Evolutionary conservation across 441 rosid species (phyloP), one percentile per base, ranked within the genome.

Genomic region (Cnidoscolus chayamansa): DNA sequence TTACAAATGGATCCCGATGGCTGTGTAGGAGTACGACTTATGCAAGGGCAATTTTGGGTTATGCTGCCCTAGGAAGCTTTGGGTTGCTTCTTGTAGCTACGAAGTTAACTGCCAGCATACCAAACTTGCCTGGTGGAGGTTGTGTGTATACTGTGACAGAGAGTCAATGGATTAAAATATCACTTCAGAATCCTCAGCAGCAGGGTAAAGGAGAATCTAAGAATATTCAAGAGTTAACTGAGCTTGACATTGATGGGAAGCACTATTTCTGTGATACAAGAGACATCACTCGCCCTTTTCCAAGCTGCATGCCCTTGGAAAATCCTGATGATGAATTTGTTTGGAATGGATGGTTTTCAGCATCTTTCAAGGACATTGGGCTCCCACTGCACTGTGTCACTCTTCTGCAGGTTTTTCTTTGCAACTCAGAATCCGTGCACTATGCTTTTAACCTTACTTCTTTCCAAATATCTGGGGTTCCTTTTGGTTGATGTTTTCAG

Each of bases 41-140:
- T 80, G 99, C 86, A 57, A 86, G 80, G 83, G 99, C 88, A 1
- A 84, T 95, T 78, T 79, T 95, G 30, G 99, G 99, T 59, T 95
- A 91, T 75, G 92, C 96, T 49, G 90, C 91, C 43, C 74, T 95
- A 81, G 96, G 99, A 74, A 82, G 92, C 72, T 81, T 72, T 49
- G 92, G 96, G 30, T 76, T 89, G 87, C 99, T 95, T 82, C 87
- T 95, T 51, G 86, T 95, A 56, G 99, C 99, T 7, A 92, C 96
- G 11, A 88, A 81, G 82, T 77, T 92, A 71, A 79, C 81, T 78
- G 81, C 90, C 35, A 89, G 86, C 77, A 85, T 95, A 74, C 95
- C 87, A 2, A 76, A 82, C 75, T 81, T 95, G 79, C 99, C 99
- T 72, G 98, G 98, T 51, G 99, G 99, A 51, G 99, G 96, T 73